Conservation (phyloP, 345 rosid species). For the Conringia planisiliqua region DNA sequence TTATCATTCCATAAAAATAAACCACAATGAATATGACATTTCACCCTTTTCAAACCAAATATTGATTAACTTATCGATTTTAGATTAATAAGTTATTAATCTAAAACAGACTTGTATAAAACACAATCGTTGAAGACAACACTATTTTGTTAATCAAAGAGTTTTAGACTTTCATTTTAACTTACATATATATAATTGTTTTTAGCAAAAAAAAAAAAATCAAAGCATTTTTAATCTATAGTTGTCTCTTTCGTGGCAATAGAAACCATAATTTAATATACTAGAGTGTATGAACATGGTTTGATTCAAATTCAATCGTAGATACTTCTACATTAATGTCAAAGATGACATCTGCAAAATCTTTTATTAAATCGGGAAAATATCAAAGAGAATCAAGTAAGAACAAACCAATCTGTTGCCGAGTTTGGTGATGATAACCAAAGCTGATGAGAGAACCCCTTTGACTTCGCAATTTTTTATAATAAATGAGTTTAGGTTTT, state of each 20-base stretch:
- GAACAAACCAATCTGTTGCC: conserved; percentile 15
- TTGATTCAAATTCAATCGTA: conserved; percentile 1
- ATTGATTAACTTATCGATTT: not conserved
- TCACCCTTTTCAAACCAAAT: not conserved
- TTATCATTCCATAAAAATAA: not conserved
- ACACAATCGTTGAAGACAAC: not conserved
- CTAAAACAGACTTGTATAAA: not conserved
- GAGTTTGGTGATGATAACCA: conserved; percentile 29
- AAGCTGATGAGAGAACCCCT: conserved; percentile 13
- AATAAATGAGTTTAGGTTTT: not conserved
- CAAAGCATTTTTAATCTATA: not conserved
- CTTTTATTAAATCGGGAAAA: conserved; percentile 11
- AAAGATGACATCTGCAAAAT: conserved; percentile 28
- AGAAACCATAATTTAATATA: not conserved
- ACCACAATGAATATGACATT: not conserved
- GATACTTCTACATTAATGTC: conserved; percentile 5
- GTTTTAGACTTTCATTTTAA: not conserved
- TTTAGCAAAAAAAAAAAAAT: not conserved
- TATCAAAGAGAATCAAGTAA: conserved; percentile 26
- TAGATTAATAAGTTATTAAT: not conserved
- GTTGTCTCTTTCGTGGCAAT: not conserved
- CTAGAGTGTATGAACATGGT: conserved; percentile 19
- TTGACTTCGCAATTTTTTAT: conserved; percentile 11
- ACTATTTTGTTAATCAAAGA: not conserved
- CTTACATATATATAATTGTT: not conserved